Evolutionary conservation across 2,329 filamentous ascomycete genomes (phyloP), one percentile per base, ranked within the genome.

Genomic region (Capronia americana): DNA sequence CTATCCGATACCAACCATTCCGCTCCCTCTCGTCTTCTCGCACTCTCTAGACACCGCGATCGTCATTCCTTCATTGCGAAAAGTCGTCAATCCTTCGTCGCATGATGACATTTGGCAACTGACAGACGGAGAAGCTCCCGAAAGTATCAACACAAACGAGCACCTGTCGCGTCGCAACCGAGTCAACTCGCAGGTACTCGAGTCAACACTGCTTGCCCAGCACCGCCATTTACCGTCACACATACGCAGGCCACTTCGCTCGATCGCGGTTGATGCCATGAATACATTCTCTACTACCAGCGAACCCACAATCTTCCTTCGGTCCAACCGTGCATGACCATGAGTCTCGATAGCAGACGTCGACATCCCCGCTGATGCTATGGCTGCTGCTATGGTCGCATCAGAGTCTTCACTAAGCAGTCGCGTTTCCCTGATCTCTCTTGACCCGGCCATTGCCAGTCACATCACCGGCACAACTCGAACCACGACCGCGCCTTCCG

Each of bases 371-470:
- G 50, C 62, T 65, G 59, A 69, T 61, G 57, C 57, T n/a, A 61
- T 61, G 58, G 58, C 48, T 14, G 23, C 54, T 61, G 63, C 59
- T 5, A 72, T 72, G 70, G 55, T 67, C 61, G 48, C 58, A 32
- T 66, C 69, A 11, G 66, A 69, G 46, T 57, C 69, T 11, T 67
- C 70, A 46, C 54, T 64, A 46, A 72, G 70, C 68, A 72, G 67
- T 54, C 69, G 64, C 44, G 66, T 68, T 58, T 72, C 71, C 44
- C 48, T 73, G 54, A 69, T 73, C 38, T 72, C 71, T 23, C 58
- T 73, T 55, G 71, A 73, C 57, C 70, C 71, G 17, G 70, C 65
- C n/a, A 59, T 73, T 57, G 71, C 70, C n/a, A 71, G 67, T 44
- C 71, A 73, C 20, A 73, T 73, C 50, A 70, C 69, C 7, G 69